Evolutionary conservation across 1,139 yeast genomes (phyloP).

Genomic region (Pichia sp.): DNA sequence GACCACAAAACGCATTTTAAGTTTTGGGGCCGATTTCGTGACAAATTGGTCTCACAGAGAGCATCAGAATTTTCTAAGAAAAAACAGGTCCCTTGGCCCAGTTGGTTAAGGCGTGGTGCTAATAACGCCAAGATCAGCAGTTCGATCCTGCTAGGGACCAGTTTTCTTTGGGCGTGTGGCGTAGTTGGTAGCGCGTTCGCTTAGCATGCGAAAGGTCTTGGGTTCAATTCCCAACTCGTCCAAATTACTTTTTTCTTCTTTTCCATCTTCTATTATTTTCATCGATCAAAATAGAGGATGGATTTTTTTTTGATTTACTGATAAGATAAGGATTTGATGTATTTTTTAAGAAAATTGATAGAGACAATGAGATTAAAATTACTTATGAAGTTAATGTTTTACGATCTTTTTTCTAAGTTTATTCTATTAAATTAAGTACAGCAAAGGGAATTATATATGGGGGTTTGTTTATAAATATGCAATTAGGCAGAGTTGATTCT

Average conservation of each 20-base stretch:
- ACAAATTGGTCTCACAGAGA: neutral
- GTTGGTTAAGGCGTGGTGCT: slow-evolving; percentile 94
- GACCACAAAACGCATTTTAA: no score
- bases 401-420: no score
- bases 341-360: no score
- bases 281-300: no score
- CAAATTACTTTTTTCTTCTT: slow-evolving; percentile 1
- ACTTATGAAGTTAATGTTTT: no score
- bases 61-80: neutral
- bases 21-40: no score
- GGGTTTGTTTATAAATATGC: no score
- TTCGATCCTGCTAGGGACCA: slow-evolving; percentile 80
- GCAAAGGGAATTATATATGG: no score
- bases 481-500: slow-evolving; percentile 49
- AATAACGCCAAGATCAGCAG: slow-evolving; percentile 52
- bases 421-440: no score
- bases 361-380: no score
- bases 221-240: slow-evolving; percentile 52
- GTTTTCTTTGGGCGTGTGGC: slow-evolving; percentile 56
- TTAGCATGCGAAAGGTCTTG: slow-evolving; percentile 65
- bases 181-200: slow-evolving; percentile 72
- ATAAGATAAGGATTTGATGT: no score
- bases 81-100: slow-evolving; percentile 74
- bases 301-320: no score
- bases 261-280: neutral